These are phyloP conservation scores for Tuctoria greenei DNA, from an alignment of 176 grass and related monocot genomes.

Conservation along the genomic window DNA sequence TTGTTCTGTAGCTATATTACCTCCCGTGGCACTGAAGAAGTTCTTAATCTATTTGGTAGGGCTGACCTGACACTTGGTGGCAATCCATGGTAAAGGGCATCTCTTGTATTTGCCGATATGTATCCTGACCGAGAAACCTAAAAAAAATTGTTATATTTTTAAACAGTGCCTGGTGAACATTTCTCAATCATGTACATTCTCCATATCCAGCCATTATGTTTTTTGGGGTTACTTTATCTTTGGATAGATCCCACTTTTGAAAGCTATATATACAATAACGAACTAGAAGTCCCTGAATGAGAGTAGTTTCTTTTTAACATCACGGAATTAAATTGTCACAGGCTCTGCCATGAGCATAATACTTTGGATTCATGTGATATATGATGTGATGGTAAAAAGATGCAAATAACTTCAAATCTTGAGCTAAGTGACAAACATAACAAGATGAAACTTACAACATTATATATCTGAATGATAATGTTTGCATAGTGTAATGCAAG, in stretches of 20 bases:
- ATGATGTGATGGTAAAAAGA: not conserved
- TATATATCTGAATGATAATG: conserved; percentile 77
- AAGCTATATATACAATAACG: not conserved
- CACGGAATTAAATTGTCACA: not conserved
- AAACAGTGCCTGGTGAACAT: not conserved
- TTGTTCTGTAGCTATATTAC: conserved; percentile 42
- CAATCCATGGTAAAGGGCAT: conserved; percentile 81
- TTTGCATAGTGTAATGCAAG: conserved; percentile 89
- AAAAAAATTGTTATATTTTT: conserved; percentile 15
- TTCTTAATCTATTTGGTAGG: conserved; percentile 64
- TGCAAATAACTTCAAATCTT: conserved; percentile 27
- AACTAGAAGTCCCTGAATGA: conserved; percentile 9
- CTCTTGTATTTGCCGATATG: conserved; percentile 67
- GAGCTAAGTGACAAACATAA: not conserved
- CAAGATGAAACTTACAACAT: conserved; percentile 59
- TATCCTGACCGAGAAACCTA: conserved; percentile 84
- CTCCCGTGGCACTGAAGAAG: conserved; percentile 52
- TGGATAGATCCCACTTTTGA: not conserved
- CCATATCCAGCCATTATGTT: not conserved
- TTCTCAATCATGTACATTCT: conserved; percentile 18
- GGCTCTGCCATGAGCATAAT: not conserved
- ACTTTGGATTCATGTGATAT: too few species aligned
- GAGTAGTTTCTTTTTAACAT: not conserved
- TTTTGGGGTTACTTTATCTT: not conserved
- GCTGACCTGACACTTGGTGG: conserved; percentile 65